A percentile compares a stretch with the other conserved stretches of the same genome.
These are phyloP conservation scores for Russula olivacea DNA, from an alignment of 768 basidiomycete genomes.

Conservation along the genomic window DNA sequence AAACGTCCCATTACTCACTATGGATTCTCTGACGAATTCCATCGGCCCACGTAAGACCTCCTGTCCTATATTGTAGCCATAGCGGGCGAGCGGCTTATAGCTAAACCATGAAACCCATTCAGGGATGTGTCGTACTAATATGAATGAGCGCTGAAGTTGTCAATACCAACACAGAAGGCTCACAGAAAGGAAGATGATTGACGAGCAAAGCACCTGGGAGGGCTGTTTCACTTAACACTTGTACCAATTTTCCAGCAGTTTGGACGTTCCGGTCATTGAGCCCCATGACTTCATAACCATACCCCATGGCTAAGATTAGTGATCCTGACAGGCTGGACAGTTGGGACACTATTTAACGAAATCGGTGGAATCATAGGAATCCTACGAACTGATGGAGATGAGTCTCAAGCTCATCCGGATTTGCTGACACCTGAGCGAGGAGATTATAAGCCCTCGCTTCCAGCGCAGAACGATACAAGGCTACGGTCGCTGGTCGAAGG, in stretches of 20 bases:
- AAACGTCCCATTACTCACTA: background rate
- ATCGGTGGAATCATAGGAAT: background rate
- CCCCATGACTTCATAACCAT: constrained; percentile 4
- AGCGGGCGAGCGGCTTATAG: constrained; percentile 4
- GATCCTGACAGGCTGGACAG: background rate
- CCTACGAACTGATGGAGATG: background rate
- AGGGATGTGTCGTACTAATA: background rate
- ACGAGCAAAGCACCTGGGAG: background rate
- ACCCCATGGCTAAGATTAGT: background rate
- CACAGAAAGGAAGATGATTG: constrained; percentile 1
- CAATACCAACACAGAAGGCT: background rate
- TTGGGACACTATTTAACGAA: background rate
- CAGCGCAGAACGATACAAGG: background rate
- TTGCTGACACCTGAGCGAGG: background rate
- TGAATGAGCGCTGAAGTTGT: too few relatives aligned
- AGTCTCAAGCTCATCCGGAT: background rate
- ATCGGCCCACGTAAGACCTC: background rate
- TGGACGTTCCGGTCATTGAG: background rate
- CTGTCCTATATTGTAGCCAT: background rate
- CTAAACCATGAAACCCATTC: constrained; percentile 9
- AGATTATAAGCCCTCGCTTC: background rate
- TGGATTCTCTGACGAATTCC: background rate
- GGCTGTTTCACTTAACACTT: background rate
- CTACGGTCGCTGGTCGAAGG: background rate
- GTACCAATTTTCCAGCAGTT: background rate